Conservation (phyloP, 2,329 filamentous ascomycete species). For the Phaeosphaeria sp. region DNA sequence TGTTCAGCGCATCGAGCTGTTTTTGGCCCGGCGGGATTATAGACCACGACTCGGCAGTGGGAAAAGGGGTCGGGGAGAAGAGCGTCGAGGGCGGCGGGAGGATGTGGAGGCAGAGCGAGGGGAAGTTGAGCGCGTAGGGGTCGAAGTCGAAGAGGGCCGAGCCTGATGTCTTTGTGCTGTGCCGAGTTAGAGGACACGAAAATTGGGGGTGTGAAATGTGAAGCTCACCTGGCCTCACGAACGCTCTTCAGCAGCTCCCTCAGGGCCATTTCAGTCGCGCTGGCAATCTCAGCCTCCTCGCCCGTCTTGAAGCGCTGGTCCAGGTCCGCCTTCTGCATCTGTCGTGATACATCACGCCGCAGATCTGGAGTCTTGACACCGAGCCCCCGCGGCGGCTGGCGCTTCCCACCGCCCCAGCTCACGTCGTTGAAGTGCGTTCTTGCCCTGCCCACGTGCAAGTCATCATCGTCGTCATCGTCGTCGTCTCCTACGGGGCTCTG, state of each 20-base stretch:
- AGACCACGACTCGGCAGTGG: conserved; percentile 81
- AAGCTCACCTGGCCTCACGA: conserved; percentile 77
- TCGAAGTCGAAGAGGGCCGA: conserved; percentile 75
- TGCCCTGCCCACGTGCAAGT: conserved; percentile 41
- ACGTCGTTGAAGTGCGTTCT: conserved; percentile 62
- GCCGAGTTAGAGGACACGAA: too few relatives aligned
- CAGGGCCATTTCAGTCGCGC: conserved; percentile 83
- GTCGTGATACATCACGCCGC: conserved; percentile 45
- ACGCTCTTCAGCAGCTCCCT: conserved; percentile 82
- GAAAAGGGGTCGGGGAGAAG: conserved; percentile 79
- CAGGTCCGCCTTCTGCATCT: conserved; percentile 62
- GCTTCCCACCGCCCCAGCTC: conserved; percentile 82
- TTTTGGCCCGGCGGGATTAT: conserved; percentile 75
- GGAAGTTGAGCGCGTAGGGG: conserved; percentile 83
- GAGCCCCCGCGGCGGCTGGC: conserved; percentile 60
- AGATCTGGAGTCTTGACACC: conserved; percentile 55
- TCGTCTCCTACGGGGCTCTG: conserved; percentile 27
- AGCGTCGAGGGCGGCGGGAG: conserved; percentile 81
- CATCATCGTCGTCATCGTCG: conserved; percentile 9
- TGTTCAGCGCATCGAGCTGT: conserved; percentile 74
- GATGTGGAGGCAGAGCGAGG: conserved; percentile 80
- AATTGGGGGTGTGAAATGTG: too few relatives aligned
- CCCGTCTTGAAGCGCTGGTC: conserved; percentile 68
- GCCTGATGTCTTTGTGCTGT: conserved; percentile 53
- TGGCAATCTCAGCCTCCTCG: conserved; percentile 79